A percentile compares a stretch with the other conserved stretches of the same genome.
Conservation (phyloP, 768 basidiomycete species). For the Lentinula guzmanii region DNA sequence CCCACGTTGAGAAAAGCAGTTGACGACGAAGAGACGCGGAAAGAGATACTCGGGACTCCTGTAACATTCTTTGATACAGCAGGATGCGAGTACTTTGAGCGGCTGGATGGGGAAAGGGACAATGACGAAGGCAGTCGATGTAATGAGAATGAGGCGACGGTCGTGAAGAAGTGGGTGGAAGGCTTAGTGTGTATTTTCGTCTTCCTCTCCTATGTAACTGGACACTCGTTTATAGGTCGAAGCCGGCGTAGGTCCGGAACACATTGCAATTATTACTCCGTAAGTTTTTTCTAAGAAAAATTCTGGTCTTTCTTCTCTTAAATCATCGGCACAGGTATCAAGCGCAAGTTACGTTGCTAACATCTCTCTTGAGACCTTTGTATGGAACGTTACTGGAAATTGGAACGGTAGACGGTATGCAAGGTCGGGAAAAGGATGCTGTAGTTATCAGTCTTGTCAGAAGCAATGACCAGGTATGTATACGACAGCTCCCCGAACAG, state of each 20-base stretch:
- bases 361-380: conserved; percentile 66
- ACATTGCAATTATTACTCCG: conserved; percentile 89
- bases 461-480: conserved; percentile 73
- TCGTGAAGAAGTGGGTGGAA: conserved; percentile 80
- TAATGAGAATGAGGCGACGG: conserved; percentile 91
- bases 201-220: neutral
- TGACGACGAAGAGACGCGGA: conserved; percentile 57
- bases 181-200: conserved; percentile 47
- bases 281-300: conserved; percentile 24
- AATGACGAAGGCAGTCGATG: conserved; percentile 86
- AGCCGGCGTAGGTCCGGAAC: conserved; percentile 54
- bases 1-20: conserved; percentile 10
- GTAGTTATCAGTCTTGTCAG: conserved; percentile 90
- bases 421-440: conserved; percentile 94
- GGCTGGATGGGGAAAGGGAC: conserved; percentile 67
- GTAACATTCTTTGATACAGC: conserved; percentile 94
- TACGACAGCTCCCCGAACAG: neutral
- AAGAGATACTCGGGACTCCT: conserved; percentile 69
- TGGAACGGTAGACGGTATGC: conserved; percentile 95
- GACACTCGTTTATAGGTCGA: conserved; percentile 34
- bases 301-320: too few species aligned
- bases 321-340: conserved; percentile 46
- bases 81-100: conserved; percentile 90
- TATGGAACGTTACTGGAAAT: conserved; percentile 75
- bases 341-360: conserved; percentile 85